Conservation (phyloP, 2,329 filamentous ascomycete genomes). For the Nemania serpens region DNA sequence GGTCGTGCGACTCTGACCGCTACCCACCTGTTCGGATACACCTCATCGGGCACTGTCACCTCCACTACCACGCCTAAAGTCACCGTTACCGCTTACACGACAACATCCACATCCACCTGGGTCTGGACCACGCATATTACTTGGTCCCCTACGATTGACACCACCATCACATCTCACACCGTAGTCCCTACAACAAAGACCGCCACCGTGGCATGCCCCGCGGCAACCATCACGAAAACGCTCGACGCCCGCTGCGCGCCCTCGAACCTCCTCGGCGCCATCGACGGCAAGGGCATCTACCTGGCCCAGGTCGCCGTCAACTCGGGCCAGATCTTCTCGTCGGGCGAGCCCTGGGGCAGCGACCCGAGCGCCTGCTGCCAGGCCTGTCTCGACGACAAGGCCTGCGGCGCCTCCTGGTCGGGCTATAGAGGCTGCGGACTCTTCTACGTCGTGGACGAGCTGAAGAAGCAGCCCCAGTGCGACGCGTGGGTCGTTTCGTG, state of each 20-base stretch:
- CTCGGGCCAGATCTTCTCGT: background rate
- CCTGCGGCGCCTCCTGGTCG: background rate
- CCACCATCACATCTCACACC: too few relatives aligned
- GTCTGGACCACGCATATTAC: too few relatives aligned
- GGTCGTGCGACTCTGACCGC: too few relatives aligned
- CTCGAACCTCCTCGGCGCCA: constrained; percentile 3
- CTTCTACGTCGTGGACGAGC: background rate
- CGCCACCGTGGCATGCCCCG: background rate
- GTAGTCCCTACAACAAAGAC: background rate
- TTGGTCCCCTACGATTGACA: too few relatives aligned
- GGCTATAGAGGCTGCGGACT: background rate
- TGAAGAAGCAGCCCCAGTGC: background rate
- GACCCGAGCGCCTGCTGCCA: constrained; percentile 9
- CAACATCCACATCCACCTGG: too few relatives aligned
- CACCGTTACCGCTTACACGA: too few relatives aligned
- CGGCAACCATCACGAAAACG: background rate
- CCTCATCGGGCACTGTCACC: too few relatives aligned
- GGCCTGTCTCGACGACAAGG: constrained; percentile 7
- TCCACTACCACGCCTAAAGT: too few relatives aligned
- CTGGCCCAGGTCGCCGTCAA: background rate
- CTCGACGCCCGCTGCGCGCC: constrained; percentile 8
- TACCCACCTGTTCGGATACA: too few relatives aligned
- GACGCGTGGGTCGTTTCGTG: constrained; percentile 3
- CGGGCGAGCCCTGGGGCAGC: background rate
- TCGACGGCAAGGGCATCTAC: constrained; percentile 1